phyloP scores from a whole-genome alignment of 148 eudicot genomes.

The Silene latifolia region DNA sequence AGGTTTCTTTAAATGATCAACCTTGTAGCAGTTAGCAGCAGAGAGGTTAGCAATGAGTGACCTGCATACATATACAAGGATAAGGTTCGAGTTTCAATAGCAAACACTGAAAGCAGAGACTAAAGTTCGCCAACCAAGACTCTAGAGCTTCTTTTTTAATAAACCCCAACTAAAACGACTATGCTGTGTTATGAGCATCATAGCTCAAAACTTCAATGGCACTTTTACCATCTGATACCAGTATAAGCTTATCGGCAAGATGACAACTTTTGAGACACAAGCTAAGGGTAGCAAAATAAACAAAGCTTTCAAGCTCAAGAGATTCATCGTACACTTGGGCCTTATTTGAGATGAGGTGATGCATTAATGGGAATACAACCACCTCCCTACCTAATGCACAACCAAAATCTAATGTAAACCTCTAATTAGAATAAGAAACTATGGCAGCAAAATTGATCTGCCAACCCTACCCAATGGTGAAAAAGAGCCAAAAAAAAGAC shows the following conservation, averaged over 20 bases:
- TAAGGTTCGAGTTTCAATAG: not conserved
- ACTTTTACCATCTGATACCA: not conserved
- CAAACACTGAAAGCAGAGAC: constrained; percentile 2
- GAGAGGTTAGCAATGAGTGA: constrained; percentile 90
- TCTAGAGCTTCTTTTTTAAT: not conserved
- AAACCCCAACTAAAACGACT: not conserved
- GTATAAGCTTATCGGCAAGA: not conserved
- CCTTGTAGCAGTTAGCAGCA: constrained; percentile 98
- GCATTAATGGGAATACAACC: not conserved
- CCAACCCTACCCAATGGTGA: too few species aligned
- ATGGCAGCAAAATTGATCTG: too few species aligned
- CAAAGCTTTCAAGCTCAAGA: not conserved
- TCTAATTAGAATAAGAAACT: too few species aligned
- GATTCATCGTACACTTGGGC: not conserved
- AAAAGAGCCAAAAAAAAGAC: too few species aligned
- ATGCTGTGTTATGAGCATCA: not conserved
- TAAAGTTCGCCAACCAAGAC: not conserved
- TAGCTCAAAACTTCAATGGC: not conserved
- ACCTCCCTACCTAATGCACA: too few species aligned
- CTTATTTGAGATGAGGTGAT: not conserved
- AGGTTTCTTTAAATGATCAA: constrained; percentile 84
- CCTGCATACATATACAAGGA: constrained; percentile 37
- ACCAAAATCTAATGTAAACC: too few species aligned
- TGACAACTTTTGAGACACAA: not conserved
- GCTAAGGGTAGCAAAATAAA: not conserved